phyloP scores from a whole-genome alignment of 2,329 filamentous ascomycete genomes.

The Trichophyton mentagrophytes region DNA sequence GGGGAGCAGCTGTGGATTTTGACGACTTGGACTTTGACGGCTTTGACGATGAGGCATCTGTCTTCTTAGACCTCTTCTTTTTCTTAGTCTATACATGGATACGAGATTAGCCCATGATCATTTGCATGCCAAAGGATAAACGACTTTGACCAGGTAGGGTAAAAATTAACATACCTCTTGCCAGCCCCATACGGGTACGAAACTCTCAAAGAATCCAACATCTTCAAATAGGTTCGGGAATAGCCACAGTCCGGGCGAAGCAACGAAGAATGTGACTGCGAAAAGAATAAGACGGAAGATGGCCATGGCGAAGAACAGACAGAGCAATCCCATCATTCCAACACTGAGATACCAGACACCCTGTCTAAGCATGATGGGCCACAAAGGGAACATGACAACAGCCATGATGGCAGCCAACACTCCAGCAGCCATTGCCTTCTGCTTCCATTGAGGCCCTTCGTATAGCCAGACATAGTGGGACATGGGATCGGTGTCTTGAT shows the following conservation, averaged over 20 bases:
- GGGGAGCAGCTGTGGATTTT: background rate
- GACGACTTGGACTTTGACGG: background rate
- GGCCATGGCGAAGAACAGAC: conserved; percentile 92
- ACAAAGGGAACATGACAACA: conserved; percentile 87
- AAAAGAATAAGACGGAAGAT: conserved; percentile 95
- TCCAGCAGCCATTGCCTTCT: conserved; percentile 77
- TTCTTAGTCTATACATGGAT: conserved; percentile 26
- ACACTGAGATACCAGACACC: conserved; percentile 97
- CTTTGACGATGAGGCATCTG: conserved; percentile 9
- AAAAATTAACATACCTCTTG: conserved; percentile 59
- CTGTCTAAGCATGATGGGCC: conserved; percentile 79
- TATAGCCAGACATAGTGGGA: conserved; percentile 96
- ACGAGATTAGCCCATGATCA: conserved; percentile 5
- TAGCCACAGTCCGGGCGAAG: conserved; percentile 85
- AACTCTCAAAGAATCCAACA: conserved; percentile 95
- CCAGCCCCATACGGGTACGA: conserved; percentile 94
- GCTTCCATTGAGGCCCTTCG: conserved; percentile 86
- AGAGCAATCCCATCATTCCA: conserved; percentile 78
- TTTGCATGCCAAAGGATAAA: background rate
- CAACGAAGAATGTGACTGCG: conserved; percentile 74
- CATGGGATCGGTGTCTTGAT: conserved; percentile 58
- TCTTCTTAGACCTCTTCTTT: conserved; percentile 26
- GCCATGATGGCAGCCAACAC: conserved; percentile 75
- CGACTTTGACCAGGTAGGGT: background rate
- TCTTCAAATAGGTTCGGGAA: conserved; percentile 98